These are phyloP conservation scores for Kappamyces sp. DNA, from an alignment of 192 early-diverging fungal species.

Conservation along the genomic window DNA sequence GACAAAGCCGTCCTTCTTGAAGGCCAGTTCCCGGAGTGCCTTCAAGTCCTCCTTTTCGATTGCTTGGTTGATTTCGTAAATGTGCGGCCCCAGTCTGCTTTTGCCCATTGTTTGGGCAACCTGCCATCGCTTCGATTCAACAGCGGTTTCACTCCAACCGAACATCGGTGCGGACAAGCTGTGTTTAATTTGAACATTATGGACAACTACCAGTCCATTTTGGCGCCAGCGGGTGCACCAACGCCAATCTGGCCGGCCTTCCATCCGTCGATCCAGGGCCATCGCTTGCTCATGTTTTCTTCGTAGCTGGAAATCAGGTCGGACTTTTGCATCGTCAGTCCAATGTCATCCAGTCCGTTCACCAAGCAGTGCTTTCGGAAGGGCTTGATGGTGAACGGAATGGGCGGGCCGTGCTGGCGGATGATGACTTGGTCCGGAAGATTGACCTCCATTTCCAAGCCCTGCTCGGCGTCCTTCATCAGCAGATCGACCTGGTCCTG, in stretches of 20 bases:
- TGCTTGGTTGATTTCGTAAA: slow-evolving; percentile 19
- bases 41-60: slow-evolving; percentile 14
- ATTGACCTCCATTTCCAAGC: slow-evolving; percentile 47
- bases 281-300: slow-evolving; percentile 30
- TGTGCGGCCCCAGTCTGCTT: neutral
- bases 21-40: slow-evolving; percentile 17
- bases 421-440: slow-evolving; percentile 44
- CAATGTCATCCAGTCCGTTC: slow-evolving; percentile 69
- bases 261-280: slow-evolving; percentile 67
- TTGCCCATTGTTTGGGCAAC: too few relatives aligned
- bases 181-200: too few relatives aligned
- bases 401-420: slow-evolving; percentile 31
- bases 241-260: neutral
- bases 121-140: too few relatives aligned
- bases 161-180: too few relatives aligned
- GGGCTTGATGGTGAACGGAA: slow-evolving; percentile 53
- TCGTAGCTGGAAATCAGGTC: slow-evolving; percentile 49
- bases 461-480: slow-evolving; percentile 40
- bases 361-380: slow-evolving; percentile 59
- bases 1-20: slow-evolving; percentile 19
- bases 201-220: slow-evolving; percentile 3
- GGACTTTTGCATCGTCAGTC: slow-evolving; percentile 60
- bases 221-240: too few relatives aligned
- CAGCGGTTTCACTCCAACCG: too few relatives aligned
- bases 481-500: slow-evolving; percentile 30